Evolutionary conservation across 148 eudicot genomes (phyloP).

Genomic region (Heliamphora exappendiculata): DNA sequence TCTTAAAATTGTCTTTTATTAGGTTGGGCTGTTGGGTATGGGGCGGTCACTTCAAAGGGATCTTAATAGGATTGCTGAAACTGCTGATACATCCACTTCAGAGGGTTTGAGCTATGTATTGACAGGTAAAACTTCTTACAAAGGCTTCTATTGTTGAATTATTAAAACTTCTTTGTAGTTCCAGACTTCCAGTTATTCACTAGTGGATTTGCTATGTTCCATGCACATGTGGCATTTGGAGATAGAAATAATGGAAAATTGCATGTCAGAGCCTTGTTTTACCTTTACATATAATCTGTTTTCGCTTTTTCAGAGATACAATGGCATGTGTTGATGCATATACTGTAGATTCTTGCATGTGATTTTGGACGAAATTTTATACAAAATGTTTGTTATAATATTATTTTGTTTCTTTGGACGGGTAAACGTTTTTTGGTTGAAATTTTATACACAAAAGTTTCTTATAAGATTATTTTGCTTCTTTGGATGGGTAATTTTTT

Average conservation of each 20-base stretch:
- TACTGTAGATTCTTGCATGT: background rate
- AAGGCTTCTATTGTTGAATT: background rate
- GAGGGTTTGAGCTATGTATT: constrained; percentile 73
- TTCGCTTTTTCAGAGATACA: background rate
- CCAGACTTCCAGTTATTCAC: too few species aligned
- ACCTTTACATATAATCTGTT: background rate
- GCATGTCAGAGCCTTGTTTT: background rate
- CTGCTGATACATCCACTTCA: constrained; percentile 77
- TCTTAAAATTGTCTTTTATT: constrained; percentile 9
- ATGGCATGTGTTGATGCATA: background rate
- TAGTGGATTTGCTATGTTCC: background rate
- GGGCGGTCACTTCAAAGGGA: constrained; percentile 80
- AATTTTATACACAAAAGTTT: too few species aligned
- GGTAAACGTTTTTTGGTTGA: too few species aligned
- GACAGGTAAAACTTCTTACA: constrained; percentile 45
- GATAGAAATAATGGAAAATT: background rate
- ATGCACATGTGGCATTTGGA: background rate
- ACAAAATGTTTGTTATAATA: background rate
- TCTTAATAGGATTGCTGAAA: constrained; percentile 78
- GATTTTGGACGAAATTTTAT: background rate
- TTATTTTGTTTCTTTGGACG: too few species aligned
- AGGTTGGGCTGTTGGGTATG: constrained; percentile 90
- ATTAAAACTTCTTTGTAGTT: background rate
- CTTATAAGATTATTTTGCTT: too few species aligned
- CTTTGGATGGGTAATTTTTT: background rate